Evolutionary conservation across 1,284 basidiomycete genomes (phyloP).

Genomic region (Cutaneotrichosporon dermatis): DNA sequence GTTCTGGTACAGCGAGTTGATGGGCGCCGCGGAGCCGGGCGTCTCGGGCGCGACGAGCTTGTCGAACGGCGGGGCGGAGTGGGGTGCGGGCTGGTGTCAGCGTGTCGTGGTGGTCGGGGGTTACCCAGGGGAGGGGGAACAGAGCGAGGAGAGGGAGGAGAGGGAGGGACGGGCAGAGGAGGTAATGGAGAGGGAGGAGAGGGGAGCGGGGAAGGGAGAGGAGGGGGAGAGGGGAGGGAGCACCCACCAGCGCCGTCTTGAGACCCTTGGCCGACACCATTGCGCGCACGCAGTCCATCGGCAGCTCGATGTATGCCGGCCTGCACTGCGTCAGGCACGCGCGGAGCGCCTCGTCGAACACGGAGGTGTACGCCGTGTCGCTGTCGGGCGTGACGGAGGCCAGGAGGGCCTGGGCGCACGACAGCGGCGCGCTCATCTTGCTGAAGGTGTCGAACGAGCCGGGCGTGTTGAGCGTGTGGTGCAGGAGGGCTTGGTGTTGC

Average conservation of each 20-base stretch:
- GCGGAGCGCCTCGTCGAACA: constrained; percentile 76
- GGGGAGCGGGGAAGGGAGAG: too few relatives aligned
- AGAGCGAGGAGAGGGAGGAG: too few relatives aligned
- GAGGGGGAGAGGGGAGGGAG: background rate
- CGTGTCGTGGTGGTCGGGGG: too few relatives aligned
- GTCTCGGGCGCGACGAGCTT: background rate
- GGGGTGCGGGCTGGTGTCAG: constrained; percentile 20
- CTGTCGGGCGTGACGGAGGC: constrained; percentile 51
- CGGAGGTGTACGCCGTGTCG: constrained; percentile 54
- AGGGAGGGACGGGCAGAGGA: background rate
- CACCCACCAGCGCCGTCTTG: constrained; percentile 39
- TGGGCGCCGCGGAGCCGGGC: constrained; percentile 2
- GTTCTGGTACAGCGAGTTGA: constrained; percentile 9
- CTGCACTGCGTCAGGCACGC: constrained; percentile 70
- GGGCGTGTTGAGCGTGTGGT: constrained; percentile 80
- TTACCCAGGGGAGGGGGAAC: too few relatives aligned
- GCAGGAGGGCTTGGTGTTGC: constrained; percentile 59
- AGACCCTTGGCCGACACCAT: constrained; percentile 66
- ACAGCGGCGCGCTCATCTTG: constrained; percentile 71
- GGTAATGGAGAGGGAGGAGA: constrained; percentile 2
- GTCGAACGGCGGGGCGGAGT: constrained; percentile 13
- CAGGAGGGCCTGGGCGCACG: constrained; percentile 63
- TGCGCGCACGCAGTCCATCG: constrained; percentile 72
- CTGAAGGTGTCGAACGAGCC: constrained; percentile 71
- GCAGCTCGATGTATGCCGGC: constrained; percentile 83